Conservation (phyloP, 2,329 filamentous ascomycete species). For the Exophiala bonariae region DNA sequence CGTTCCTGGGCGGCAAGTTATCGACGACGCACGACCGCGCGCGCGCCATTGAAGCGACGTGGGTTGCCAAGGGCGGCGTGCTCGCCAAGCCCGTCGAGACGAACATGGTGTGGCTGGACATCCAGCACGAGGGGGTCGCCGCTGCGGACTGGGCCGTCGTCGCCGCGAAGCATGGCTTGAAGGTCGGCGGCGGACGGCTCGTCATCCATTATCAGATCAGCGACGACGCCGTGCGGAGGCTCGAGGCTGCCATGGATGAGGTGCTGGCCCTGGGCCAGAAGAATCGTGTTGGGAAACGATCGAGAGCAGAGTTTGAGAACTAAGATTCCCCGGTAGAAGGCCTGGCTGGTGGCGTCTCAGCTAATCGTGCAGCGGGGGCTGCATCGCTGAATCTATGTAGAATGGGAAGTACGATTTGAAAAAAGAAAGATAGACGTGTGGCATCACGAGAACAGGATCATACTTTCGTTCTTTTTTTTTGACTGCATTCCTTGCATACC, state of each 20-base stretch:
- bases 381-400: too few species aligned
- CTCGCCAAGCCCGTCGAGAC: constrained; percentile 72
- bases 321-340: too few species aligned
- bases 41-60: constrained; percentile 62
- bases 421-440: too few species aligned
- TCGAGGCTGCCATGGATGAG: constrained; percentile 33
- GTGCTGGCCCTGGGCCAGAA: constrained; percentile 11
- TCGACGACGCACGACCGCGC: constrained; percentile 62
- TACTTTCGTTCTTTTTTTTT: too few species aligned
- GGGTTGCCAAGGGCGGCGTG: constrained; percentile 69
- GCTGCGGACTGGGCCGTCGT: constrained; percentile 55
- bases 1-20: constrained; percentile 69
- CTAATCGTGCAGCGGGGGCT: too few species aligned
- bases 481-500: too few species aligned
- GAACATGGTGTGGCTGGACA: constrained; percentile 89
- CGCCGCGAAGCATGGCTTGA: constrained; percentile 59
- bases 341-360: too few species aligned
- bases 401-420: too few species aligned
- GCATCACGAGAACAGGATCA: too few species aligned
- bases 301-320: background rate
- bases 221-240: constrained; percentile 33
- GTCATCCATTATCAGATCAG: constrained; percentile 68
- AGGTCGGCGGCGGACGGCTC: constrained; percentile 57
- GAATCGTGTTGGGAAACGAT: background rate
- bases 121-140: constrained; percentile 60